Evolutionary conservation across 163 green algal genomes (phyloP), one percentile per base, ranked within the genome.

Genomic region (Picocystis sp.): DNA sequence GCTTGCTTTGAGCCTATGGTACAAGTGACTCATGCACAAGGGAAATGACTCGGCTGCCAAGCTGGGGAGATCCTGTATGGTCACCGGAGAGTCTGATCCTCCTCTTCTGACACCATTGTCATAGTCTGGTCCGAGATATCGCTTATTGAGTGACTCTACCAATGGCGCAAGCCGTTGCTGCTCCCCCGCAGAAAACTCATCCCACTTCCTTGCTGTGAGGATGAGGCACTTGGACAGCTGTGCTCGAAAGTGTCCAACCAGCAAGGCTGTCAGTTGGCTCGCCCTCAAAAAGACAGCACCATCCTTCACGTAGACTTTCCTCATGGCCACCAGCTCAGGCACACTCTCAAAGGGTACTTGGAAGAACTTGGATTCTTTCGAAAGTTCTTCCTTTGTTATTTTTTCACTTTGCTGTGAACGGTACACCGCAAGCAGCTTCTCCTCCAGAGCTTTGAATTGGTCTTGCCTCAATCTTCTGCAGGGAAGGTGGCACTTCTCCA

Each of bases 21-120:
- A 74, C 63, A 93, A 76, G 55, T 54, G 71, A 50, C 55, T 53
- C 87, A 94, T 94, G 78, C 89, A 98, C 35, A 96, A 74, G 33
- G 89, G 89, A 73, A 97, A 95, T 60, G 81, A 80, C 22, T 81
- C 49, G 12, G 56, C 52, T 10, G 80, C 72, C 11, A 94, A 56
- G 2, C 34, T 13, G 8, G 72, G 69, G 34, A 86, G 25, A 69
- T 79, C 72, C 17, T 56, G 55, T 3, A 80, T 65, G 13, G 60
- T 69, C 22, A 91, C 63, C 11, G 21, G 56, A 11, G 60, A 10
- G 3, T 25, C 46, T n/a, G 45, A 8, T 22, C n/a, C 58, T 23
- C 73, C 71, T 1, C 59, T 48, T 44, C 54, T 51, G 17, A 61
- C 62, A 12, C 58, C 53, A 14, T 76, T 58, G 0, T 55, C 56